Percentiles rank a stretch among this genome's conserved stretches.
Evolutionary conservation across 331 rosid genomes (phyloP).

Genomic region (Acacia pycnantha): DNA sequence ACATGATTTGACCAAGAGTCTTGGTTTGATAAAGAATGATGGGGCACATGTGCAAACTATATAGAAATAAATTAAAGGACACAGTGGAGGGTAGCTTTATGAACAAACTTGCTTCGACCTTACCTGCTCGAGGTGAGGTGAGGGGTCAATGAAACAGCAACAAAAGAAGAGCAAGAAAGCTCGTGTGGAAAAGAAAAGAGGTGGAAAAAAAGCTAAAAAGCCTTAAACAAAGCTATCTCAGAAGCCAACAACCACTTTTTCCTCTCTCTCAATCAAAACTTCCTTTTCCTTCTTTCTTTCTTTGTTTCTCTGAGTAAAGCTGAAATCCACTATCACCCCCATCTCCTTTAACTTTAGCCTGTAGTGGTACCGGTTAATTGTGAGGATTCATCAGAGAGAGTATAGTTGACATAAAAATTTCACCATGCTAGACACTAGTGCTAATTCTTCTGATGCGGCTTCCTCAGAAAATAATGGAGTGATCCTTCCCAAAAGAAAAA

Average conservation of each 20-base stretch:
- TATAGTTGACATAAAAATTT: neutral
- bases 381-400: constrained; percentile 18
- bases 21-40: neutral
- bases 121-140: constrained; percentile 49
- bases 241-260: constrained; percentile 60
- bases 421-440: constrained; percentile 1
- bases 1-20: neutral
- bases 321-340: constrained; percentile 55
- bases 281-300: constrained; percentile 27
- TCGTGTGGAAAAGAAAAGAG: constrained; percentile 34
- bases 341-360: constrained; percentile 30
- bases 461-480: constrained; percentile 42
- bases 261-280: constrained; percentile 25
- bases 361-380: constrained; percentile 24
- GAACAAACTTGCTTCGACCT: constrained; percentile 46
- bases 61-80: neutral
- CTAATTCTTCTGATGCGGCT: constrained; percentile 11
- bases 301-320: constrained; percentile 53
- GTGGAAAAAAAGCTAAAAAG: constrained; percentile 40
- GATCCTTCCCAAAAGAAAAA: constrained; percentile 59
- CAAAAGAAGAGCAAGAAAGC: constrained; percentile 46
- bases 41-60: neutral
- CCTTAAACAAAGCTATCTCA: constrained; percentile 77
- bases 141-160: constrained; percentile 63
- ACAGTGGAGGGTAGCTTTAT: constrained; percentile 39